phyloP scores from a whole-genome alignment of 768 basidiomycete genomes.

The Leccinum incarnatum region DNA sequence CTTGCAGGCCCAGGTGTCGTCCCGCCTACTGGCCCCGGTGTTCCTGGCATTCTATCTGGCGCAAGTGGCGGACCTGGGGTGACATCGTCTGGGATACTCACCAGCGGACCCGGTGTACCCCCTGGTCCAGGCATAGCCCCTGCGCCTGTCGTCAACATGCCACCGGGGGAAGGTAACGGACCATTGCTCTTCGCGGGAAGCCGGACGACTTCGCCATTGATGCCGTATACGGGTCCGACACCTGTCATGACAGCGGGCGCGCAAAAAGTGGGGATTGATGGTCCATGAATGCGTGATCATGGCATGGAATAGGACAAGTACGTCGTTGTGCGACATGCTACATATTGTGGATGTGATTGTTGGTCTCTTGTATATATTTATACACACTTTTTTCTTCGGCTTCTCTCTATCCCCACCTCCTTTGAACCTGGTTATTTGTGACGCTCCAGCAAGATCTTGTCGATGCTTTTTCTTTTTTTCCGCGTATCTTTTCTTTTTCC shows the following conservation, averaged over 20 bases:
- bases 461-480: neutral
- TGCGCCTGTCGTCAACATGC: slow-evolving; percentile 12
- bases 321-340: neutral
- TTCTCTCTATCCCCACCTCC: neutral
- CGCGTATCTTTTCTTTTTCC: neutral
- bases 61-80: neutral
- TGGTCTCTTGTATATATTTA: neutral
- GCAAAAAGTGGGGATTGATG: neutral
- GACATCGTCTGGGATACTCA: slow-evolving; percentile 25
- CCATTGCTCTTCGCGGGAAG: slow-evolving; percentile 12
- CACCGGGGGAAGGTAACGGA: slow-evolving; percentile 8
- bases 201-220: slow-evolving; percentile 26
- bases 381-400: neutral
- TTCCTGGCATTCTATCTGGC: too few species aligned
- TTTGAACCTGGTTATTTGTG: neutral
- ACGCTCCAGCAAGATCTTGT: neutral
- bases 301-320: neutral
- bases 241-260: neutral
- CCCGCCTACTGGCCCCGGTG: too few species aligned
- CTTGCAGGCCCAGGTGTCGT: slow-evolving; percentile 20
- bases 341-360: neutral
- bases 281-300: neutral
- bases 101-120: slow-evolving; percentile 28
- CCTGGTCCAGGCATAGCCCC: slow-evolving; percentile 28
- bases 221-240: slow-evolving; percentile 15